These are phyloP conservation scores for Pseudogymnoascus sp. DNA, from an alignment of 2,329 filamentous ascomycete genomes.

Conservation along the genomic window DNA sequence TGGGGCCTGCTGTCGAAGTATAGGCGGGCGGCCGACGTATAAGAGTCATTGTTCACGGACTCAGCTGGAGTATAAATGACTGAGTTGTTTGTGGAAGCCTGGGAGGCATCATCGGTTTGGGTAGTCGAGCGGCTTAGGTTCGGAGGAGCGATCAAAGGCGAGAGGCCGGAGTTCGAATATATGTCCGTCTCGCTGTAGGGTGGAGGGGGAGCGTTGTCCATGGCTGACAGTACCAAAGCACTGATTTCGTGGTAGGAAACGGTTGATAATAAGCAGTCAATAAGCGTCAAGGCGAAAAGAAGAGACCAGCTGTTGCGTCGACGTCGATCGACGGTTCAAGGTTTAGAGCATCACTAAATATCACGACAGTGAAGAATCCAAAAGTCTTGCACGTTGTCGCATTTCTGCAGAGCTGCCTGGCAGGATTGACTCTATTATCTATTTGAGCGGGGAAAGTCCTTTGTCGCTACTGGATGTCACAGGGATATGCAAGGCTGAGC, in stretches of 20 bases:
- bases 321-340: neutral
- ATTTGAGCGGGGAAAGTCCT: slow-evolving; percentile 2
- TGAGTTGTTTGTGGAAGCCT: slow-evolving; percentile 19
- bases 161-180: slow-evolving; percentile 36
- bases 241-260: neutral
- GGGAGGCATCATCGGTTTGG: slow-evolving; percentile 31
- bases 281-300: neutral
- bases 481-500: slow-evolving; percentile 1
- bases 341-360: neutral
- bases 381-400: slow-evolving; percentile 4
- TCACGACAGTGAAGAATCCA: neutral
- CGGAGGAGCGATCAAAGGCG: slow-evolving; percentile 20
- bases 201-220: slow-evolving; percentile 40
- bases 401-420: slow-evolving; percentile 3
- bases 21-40: slow-evolving; percentile 30
- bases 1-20: slow-evolving; percentile 36
- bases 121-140: slow-evolving; percentile 19
- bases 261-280: neutral
- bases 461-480: slow-evolving; percentile 2
- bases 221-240: neutral
- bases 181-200: slow-evolving; percentile 52
- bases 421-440: slow-evolving; percentile 8
- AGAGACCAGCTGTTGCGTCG: neutral
- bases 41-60: neutral
- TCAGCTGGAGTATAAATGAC: slow-evolving; percentile 22